Evolutionary conservation across 495 filamentous ascomycete species (phyloP).

Genomic region (Zalerion maritima): DNA sequence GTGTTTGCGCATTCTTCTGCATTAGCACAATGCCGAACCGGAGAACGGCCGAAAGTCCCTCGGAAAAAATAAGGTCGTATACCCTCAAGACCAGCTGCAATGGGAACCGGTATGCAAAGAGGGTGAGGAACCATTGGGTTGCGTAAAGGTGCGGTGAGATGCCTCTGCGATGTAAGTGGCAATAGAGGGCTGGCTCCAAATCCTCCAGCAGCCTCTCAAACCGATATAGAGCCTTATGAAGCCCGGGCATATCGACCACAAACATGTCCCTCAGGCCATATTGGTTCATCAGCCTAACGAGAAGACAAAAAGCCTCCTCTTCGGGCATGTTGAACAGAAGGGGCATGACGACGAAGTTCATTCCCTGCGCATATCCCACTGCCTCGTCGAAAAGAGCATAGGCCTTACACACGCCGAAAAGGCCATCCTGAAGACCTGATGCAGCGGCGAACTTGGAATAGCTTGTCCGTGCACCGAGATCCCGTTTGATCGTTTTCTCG

Average conservation of each 20-base stretch:
- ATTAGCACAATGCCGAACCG: constrained; percentile 91
- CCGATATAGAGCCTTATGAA: constrained; percentile 86
- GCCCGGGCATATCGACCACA: constrained; percentile 86
- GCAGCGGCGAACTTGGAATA: constrained; percentile 87
- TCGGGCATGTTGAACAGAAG: constrained; percentile 97
- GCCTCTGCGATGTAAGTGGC: constrained; percentile 76
- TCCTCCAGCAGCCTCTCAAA: constrained; percentile 94
- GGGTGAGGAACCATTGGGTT: constrained; percentile 96
- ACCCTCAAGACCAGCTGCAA: constrained; percentile 91
- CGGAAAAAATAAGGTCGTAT: constrained; percentile 90
- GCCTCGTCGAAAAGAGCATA: constrained; percentile 91
- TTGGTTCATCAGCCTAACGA: constrained; percentile 92
- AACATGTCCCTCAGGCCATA: constrained; percentile 90
- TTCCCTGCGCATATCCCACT: constrained; percentile 95
- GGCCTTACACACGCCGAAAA: constrained; percentile 93
- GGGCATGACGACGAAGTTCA: constrained; percentile 99
- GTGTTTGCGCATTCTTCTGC: constrained; percentile 69
- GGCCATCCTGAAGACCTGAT: constrained; percentile 79
- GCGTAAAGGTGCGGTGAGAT: constrained; percentile 90
- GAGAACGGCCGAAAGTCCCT: constrained; percentile 82
- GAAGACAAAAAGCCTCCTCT: constrained; percentile 86
- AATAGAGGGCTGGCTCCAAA: constrained; percentile 83
- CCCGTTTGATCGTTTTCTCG: constrained; percentile 80
- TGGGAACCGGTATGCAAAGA: constrained; percentile 98
- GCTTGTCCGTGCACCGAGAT: constrained; percentile 84